Conservation (phyloP, 2,329 filamentous ascomycete genomes). For the Apiospora rasikravindrae region DNA sequence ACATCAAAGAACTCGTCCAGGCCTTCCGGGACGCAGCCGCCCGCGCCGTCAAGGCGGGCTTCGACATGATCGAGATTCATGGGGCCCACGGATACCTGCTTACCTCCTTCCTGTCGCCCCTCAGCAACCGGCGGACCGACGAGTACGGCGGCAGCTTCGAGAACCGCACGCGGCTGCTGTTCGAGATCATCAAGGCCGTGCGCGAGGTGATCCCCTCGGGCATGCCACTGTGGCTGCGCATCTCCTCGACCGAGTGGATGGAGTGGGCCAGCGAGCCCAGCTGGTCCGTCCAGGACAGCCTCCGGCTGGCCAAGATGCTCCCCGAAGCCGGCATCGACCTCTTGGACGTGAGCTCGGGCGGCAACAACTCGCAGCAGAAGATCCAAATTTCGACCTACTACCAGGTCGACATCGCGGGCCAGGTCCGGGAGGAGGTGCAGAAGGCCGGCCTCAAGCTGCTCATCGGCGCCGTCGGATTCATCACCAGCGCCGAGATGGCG, state of each 20-base stretch:
- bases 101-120: constrained; percentile 71
- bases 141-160: constrained; percentile 72
- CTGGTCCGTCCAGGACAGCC: constrained; percentile 74
- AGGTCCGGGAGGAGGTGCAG: constrained; percentile 70
- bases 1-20: constrained; percentile 24
- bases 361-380: constrained; percentile 67
- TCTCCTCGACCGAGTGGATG: constrained; percentile 73
- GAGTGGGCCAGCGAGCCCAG: constrained; percentile 61
- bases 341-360: constrained; percentile 81
- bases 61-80: constrained; percentile 68
- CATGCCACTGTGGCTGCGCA: constrained; percentile 72
- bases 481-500: constrained; percentile 73
- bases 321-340: constrained; percentile 79
- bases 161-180: constrained; percentile 70
- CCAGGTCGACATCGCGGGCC: constrained; percentile 75
- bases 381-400: constrained; percentile 68
- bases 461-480: constrained; percentile 77
- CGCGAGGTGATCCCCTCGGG: constrained; percentile 64
- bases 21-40: constrained; percentile 29
- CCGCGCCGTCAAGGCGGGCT: constrained; percentile 25
- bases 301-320: constrained; percentile 71
- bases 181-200: constrained; percentile 70
- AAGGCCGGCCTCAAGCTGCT: constrained; percentile 57
- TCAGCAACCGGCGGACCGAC: constrained; percentile 72
- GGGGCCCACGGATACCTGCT: constrained; percentile 81